phyloP scores from a whole-genome alignment of 179 eudicot species.

The Silene noctiflora region DNA sequence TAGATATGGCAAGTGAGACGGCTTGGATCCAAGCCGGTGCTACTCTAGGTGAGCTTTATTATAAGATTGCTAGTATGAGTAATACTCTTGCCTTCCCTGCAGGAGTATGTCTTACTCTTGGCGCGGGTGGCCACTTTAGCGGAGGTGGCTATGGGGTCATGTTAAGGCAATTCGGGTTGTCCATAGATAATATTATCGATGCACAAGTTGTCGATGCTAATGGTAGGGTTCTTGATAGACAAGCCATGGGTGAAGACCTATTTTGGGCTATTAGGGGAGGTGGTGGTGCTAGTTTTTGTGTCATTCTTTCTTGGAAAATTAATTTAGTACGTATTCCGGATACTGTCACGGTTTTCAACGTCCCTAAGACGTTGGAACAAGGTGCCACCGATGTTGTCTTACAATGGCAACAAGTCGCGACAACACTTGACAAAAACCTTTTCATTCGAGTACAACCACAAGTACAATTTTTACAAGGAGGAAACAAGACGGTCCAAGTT shows the following conservation, averaged over 20 bases:
- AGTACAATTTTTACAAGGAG: slow-evolving; percentile 8
- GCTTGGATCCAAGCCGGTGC: slow-evolving; percentile 39
- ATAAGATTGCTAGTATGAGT: slow-evolving; percentile 26
- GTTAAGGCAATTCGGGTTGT: slow-evolving; percentile 34
- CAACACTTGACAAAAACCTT: slow-evolving; percentile 21
- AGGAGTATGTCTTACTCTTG: slow-evolving; percentile 33
- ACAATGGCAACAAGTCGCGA: slow-evolving; percentile 34
- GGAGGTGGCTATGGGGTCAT: slow-evolving; percentile 38
- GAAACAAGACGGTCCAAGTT: slow-evolving; percentile 23
- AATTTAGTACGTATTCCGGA: slow-evolving; percentile 31
- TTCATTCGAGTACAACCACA: slow-evolving; percentile 26
- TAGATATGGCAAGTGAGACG: slow-evolving; percentile 14
- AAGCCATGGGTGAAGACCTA: slow-evolving; percentile 33
- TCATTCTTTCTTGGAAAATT: slow-evolving; percentile 31
- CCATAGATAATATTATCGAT: slow-evolving; percentile 35
- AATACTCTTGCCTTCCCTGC: slow-evolving; percentile 32
- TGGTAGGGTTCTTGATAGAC: slow-evolving; percentile 18
- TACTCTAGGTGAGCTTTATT: slow-evolving; percentile 34
- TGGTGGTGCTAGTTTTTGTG: slow-evolving; percentile 41
- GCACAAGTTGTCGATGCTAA: slow-evolving; percentile 35
- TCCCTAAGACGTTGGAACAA: slow-evolving; percentile 25
- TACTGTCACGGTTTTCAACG: slow-evolving; percentile 30
- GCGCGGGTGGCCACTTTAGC: slow-evolving; percentile 36
- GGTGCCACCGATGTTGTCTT: slow-evolving; percentile 24
- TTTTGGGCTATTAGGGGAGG: slow-evolving; percentile 46